Evolutionary conservation across 163 green algal species (phyloP), one percentile per base, ranked within the genome.

Genomic region (Scenedesmus sp.): DNA sequence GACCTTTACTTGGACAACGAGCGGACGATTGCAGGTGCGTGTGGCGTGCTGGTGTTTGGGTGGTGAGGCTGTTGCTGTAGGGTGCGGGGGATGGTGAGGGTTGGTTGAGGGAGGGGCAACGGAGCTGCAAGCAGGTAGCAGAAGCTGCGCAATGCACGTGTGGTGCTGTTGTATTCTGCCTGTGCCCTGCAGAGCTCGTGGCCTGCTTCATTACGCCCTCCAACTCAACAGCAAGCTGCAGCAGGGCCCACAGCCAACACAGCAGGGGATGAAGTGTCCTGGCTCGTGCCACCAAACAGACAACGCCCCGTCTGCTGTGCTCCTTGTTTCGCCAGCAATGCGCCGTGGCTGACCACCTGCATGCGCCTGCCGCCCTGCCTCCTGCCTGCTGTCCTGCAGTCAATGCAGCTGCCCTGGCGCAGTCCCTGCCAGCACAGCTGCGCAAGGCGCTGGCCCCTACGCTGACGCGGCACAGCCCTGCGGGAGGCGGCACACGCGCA

Each of bases 1-100:
- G 96, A 98, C 83, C 86, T 93, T 2, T 97, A 93, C 59, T 84
- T 97, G 56, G 95, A 97, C 82, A 96, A 96, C 70, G 79, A 96
- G 74, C 92, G 95, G 23, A 89, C 87, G 0, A 67, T 88, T 13
- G 70, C 23, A 79, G 70, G 70, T 79, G 70, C 2, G 70, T 79
- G 4, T 10, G 70, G 23, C 46, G 23, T 5, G 15, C 2, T 6
- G 18, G 2, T 76, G 16, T 18, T 18, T 8, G 66, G 4, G 66
- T 76, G 16, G 6, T 18, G 26, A 26, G 66, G 66, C 59, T 10
- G 9, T 15, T 15, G 59, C 59, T 64, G 8, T 64, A 10, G 9
- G 59, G 8, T 9, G 59, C 59, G 59, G 15, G 66, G 16, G 18
- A 18, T 76, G 16, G 66, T 34, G 10, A 16, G 62, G 16, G 66